phyloP scores from a whole-genome alignment of 768 basidiomycete genomes.

The Leucogyrophana mollusca region DNA sequence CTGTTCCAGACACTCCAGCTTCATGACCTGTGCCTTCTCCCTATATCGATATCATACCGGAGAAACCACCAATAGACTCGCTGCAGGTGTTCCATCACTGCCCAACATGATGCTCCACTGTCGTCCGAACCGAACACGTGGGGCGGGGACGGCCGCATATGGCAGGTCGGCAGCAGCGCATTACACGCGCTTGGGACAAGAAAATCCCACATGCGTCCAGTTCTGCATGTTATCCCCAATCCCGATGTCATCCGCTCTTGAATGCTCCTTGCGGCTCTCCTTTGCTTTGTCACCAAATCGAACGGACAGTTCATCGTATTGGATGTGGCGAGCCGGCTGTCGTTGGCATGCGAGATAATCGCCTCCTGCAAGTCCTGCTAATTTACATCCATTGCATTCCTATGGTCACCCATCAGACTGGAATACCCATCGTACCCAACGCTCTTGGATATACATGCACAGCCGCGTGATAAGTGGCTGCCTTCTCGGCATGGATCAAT shows the following conservation, averaged over 20 bases:
- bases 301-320: slow-evolving; percentile 34
- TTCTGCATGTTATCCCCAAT: slow-evolving; percentile 34
- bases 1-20: slow-evolving; percentile 45
- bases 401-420: slow-evolving; percentile 41
- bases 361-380: slow-evolving; percentile 34
- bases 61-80: slow-evolving; percentile 21
- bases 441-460: too few species aligned
- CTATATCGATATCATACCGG: slow-evolving; percentile 45
- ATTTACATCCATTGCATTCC: slow-evolving; percentile 42
- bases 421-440: slow-evolving; percentile 4
- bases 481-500: neutral
- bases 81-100: neutral
- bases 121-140: neutral
- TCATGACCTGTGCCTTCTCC: slow-evolving; percentile 60
- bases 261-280: slow-evolving; percentile 30
- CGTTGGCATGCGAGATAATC: neutral
- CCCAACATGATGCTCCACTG: slow-evolving; percentile 6
- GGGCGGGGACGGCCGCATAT: slow-evolving; percentile 25
- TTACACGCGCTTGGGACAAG: slow-evolving; percentile 10
- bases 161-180: slow-evolving; percentile 22
- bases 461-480: too few species aligned
- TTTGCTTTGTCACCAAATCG: slow-evolving; percentile 25
- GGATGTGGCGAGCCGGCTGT: slow-evolving; percentile 27
- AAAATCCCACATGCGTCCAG: slow-evolving; percentile 14
- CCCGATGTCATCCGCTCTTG: slow-evolving; percentile 36